phyloP scores from a whole-genome alignment of 23 red algal genomes.

The Agarophyton chilense region DNA sequence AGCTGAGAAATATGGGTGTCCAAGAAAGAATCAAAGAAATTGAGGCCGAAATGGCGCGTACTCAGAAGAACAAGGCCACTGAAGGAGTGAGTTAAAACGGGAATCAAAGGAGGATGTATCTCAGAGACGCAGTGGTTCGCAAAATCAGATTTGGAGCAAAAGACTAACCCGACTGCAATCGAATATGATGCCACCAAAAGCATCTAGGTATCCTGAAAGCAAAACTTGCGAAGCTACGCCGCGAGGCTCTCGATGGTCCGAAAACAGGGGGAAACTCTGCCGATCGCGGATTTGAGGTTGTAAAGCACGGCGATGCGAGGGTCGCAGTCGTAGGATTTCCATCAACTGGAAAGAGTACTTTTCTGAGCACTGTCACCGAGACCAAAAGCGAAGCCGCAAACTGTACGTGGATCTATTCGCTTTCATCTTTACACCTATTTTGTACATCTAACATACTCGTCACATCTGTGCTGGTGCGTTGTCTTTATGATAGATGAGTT shows the following conservation, averaged over 20 bases:
- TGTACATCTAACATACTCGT: not conserved
- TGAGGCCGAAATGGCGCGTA: slow-evolving; percentile 89
- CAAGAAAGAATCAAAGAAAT: slow-evolving; percentile 96
- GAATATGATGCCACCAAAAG: not conserved
- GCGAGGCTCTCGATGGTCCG: slow-evolving; percentile 86
- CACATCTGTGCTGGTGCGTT: not conserved
- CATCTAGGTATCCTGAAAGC: slow-evolving; percentile 97
- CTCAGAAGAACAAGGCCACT: slow-evolving; percentile 99
- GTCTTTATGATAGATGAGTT: slow-evolving; percentile 78
- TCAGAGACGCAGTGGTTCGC: not conserved
- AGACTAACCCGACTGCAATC: not conserved
- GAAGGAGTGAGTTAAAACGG: slow-evolving; percentile 52
- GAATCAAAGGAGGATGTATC: not conserved
- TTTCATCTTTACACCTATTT: not conserved
- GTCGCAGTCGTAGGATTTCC: slow-evolving; percentile 96
- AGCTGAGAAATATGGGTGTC: slow-evolving; percentile 94
- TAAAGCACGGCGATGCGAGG: slow-evolving; percentile 92
- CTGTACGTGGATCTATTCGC: slow-evolving; percentile 40
- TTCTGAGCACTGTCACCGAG: slow-evolving; percentile 86
- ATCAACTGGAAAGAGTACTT: slow-evolving; percentile 97
- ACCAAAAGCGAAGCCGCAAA: slow-evolving; percentile 91
- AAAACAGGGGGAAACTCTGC: slow-evolving; percentile 74
- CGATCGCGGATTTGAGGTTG: slow-evolving; percentile 92
- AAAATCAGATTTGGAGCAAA: no score
- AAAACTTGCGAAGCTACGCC: slow-evolving; percentile 90